A percentile compares a stretch with the other conserved stretches of the same genome.
Conservation (phyloP, 257 asterid genomes). For the Ilex aquifolium region DNA sequence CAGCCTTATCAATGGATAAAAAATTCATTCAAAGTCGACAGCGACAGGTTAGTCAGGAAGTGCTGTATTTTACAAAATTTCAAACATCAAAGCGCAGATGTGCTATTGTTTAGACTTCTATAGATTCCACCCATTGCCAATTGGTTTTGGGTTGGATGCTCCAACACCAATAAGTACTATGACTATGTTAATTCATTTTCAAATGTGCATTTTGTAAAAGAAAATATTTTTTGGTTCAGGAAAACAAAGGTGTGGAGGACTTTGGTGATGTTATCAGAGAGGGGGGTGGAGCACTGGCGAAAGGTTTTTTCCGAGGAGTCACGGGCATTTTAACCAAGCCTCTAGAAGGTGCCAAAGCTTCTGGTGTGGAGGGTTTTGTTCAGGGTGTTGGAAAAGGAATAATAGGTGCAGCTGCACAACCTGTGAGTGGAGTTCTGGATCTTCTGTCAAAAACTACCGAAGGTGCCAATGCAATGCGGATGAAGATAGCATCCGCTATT, state of each 20-base stretch:
- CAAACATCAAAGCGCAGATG: too few relatives aligned
- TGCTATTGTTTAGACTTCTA: too few relatives aligned
- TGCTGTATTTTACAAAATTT: too few relatives aligned
- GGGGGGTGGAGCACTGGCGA: constrained; percentile 98
- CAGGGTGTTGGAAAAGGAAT: constrained; percentile 99
- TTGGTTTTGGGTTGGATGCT: too few relatives aligned
- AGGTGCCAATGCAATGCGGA: constrained; percentile 99
- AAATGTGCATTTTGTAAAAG: too few relatives aligned
- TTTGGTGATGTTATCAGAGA: constrained; percentile 94
- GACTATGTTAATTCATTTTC: too few relatives aligned
- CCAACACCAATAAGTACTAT: too few relatives aligned
- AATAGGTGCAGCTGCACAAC: constrained; percentile 99
- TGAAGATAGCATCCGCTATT: constrained; percentile 93
- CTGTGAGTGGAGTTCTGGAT: constrained; percentile 96
- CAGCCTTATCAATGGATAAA: constrained; percentile 98
- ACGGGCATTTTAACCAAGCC: constrained; percentile 98
- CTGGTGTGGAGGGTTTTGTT: constrained; percentile 98
- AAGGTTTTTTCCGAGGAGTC: constrained; percentile 94
- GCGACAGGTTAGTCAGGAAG: constrained; percentile 55
- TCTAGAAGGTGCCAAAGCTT: constrained; percentile 98
- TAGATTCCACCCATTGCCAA: too few relatives aligned
- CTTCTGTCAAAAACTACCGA: constrained; percentile 96
- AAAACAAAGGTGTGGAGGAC: constrained; percentile 95
- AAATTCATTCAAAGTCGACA: constrained; percentile 98
- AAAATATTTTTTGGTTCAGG: constrained; percentile 38